Evolutionary conservation across 2,329 filamentous ascomycete species (phyloP).

Genomic region (Metarhizium robertsii): DNA sequence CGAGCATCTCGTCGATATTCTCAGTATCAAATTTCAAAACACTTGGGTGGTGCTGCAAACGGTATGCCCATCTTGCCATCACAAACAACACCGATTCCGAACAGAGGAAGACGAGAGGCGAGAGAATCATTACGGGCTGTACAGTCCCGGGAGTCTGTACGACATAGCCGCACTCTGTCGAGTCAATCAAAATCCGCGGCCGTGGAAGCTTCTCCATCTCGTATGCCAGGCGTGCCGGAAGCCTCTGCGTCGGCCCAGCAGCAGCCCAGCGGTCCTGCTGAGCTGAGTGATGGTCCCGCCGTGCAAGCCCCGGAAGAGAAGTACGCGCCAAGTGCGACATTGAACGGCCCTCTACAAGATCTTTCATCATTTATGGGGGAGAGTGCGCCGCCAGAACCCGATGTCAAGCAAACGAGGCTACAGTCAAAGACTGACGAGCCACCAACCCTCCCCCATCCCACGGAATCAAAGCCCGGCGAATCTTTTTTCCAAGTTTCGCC

Average conservation of each 20-base stretch:
- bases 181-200: constrained; percentile 30
- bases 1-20: constrained; percentile 90
- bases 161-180: constrained; percentile 39
- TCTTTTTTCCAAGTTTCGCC: constrained; percentile 54
- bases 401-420: constrained; percentile 9
- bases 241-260: constrained; percentile 29
- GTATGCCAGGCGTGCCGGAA: constrained; percentile 55
- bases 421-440: constrained; percentile 14
- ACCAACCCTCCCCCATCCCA: constrained; percentile 16
- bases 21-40: constrained; percentile 93
- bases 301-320: constrained; percentile 60
- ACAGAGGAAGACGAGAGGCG: constrained; percentile 68
- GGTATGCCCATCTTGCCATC: constrained; percentile 80
- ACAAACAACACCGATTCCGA: constrained; percentile 75
- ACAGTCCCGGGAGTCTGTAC: constrained; percentile 41
- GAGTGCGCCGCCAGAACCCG: constrained; percentile 6
- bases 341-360: constrained; percentile 48
- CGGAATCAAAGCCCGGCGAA: constrained; percentile 34
- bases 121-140: constrained; percentile 73
- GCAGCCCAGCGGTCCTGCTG: constrained; percentile 11
- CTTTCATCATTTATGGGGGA: constrained; percentile 21
- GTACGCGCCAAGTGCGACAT: constrained; percentile 44
- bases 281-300: constrained; percentile 16
- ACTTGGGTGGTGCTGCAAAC: constrained; percentile 70
- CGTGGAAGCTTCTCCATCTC: constrained; percentile 53